Conservation (phyloP, 306 rosid genomes). For the Rubus parviflorus region DNA sequence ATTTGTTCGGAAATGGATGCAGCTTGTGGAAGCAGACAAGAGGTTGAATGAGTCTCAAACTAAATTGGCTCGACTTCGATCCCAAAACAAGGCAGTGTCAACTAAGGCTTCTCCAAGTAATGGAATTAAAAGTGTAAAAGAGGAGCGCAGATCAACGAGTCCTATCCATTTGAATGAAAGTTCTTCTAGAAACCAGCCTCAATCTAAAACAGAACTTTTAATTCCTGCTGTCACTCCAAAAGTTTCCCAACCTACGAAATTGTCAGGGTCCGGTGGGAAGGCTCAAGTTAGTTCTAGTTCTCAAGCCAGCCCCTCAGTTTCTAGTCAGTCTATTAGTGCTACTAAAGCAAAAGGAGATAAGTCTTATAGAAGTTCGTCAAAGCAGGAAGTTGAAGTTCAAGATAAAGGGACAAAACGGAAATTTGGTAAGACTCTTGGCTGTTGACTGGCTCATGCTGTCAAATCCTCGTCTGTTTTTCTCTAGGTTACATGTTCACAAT, state of each 20-base stretch:
- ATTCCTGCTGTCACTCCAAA: slow-evolving; percentile 66
- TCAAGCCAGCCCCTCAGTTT: slow-evolving; percentile 37
- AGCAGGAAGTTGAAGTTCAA: slow-evolving; percentile 47
- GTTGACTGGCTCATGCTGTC: slow-evolving; percentile 18
- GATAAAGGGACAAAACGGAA: slow-evolving; percentile 77
- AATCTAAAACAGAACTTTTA: slow-evolving; percentile 63
- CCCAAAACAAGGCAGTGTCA: slow-evolving; percentile 32
- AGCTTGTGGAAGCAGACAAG: slow-evolving; percentile 79
- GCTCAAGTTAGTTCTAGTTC: slow-evolving; percentile 35
- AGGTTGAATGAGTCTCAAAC: slow-evolving; percentile 62
- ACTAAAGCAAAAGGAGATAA: slow-evolving; percentile 46
- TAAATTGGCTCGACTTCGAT: slow-evolving; percentile 76
- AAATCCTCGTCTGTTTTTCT: background rate
- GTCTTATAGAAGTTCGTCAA: slow-evolving; percentile 36
- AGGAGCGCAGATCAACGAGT: slow-evolving; percentile 51
- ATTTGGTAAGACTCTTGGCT: slow-evolving; percentile 50
- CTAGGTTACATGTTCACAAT: slow-evolving; percentile 9
- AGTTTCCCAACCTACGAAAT: slow-evolving; percentile 35
- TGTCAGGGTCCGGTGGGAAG: slow-evolving; percentile 40
- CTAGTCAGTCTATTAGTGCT: slow-evolving; percentile 35
- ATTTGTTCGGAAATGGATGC: slow-evolving; percentile 31
- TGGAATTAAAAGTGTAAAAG: slow-evolving; percentile 50
- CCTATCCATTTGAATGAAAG: slow-evolving; percentile 35
- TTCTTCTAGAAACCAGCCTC: slow-evolving; percentile 28
- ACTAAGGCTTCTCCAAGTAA: slow-evolving; percentile 26